These are phyloP conservation scores for Aspergillus awamori DNA, from an alignment of 2,329 filamentous ascomycete species.

Conservation along the genomic window DNA sequence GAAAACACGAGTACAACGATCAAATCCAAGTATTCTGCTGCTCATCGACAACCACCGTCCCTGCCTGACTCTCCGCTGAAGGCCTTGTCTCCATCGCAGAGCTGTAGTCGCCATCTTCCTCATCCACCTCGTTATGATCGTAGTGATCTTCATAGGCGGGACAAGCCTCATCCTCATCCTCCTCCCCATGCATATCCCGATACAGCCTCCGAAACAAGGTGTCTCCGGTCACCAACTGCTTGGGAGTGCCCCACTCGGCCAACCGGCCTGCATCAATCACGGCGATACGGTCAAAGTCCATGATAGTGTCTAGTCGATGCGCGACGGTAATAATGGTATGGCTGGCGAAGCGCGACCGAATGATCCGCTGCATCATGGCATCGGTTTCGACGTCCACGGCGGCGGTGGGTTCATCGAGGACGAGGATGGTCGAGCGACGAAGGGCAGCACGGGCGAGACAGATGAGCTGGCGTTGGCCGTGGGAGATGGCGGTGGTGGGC, in stretches of 20 bases:
- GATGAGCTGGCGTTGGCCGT: constrained; percentile 73
- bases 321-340: not conserved
- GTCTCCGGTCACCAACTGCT: not conserved
- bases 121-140: not conserved
- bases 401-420: not conserved
- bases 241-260: not conserved
- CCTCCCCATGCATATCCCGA: not conserved
- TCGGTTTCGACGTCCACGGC: not conserved
- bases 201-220: not conserved
- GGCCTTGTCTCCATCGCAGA: not conserved
- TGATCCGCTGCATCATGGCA: constrained; percentile 1
- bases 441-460: constrained; percentile 70
- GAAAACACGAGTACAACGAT: not conserved
- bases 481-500: constrained; percentile 58
- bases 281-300: not conserved
- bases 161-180: not conserved
- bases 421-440: not conserved
- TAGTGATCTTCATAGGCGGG: not conserved
- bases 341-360: not conserved
- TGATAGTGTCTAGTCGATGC: not conserved
- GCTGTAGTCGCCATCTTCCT: not conserved
- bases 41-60: not conserved
- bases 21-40: not conserved
- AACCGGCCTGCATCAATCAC: not conserved
- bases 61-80: not conserved